A percentile compares a stretch with the other conserved stretches of the same genome.
These are phyloP conservation scores for Spathaspora sp. DNA, from an alignment of 1,139 yeast species.

Conservation along the genomic window DNA sequence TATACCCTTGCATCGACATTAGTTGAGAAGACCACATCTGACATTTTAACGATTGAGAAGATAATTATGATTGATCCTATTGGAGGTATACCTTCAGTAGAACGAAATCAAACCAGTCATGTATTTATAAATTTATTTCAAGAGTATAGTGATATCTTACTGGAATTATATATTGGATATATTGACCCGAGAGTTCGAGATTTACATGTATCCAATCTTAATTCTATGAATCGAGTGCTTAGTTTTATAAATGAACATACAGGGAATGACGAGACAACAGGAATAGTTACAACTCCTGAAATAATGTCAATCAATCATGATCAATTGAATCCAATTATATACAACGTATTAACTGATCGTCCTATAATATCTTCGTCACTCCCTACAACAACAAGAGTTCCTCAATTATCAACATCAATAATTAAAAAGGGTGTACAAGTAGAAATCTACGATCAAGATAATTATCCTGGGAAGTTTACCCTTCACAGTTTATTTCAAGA, in stretches of 20 bases:
- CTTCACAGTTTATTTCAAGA: conserved; percentile 44
- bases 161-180: conserved; percentile 61
- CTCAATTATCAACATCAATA: conserved; percentile 72
- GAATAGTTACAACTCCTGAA: conserved; percentile 42
- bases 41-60: conserved; percentile 68
- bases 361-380: conserved; percentile 91
- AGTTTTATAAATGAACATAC: conserved; percentile 29
- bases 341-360: conserved; percentile 86
- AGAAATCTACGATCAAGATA: conserved; percentile 40
- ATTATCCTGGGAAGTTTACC: conserved; percentile 34
- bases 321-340: conserved; percentile 74
- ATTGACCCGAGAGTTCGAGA: conserved; percentile 45
- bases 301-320: conserved; percentile 45
- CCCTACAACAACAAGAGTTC: conserved; percentile 70
- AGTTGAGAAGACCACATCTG: conserved; percentile 19
- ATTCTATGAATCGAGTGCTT: conserved; percentile 49
- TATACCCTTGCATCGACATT: conserved; percentile 28
- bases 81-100: conserved; percentile 91
- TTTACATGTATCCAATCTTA: conserved; percentile 54
- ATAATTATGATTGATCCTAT: conserved; percentile 71
- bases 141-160: conserved; percentile 65
- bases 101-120: conserved; percentile 79
- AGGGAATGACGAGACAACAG: conserved; percentile 45
- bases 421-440: conserved; percentile 77
- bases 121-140: conserved; percentile 84